Evolutionary conservation across 345 rosid genomes (phyloP), one percentile per base, ranked within the genome.

Genomic region (Eutrema heterophyllum): DNA sequence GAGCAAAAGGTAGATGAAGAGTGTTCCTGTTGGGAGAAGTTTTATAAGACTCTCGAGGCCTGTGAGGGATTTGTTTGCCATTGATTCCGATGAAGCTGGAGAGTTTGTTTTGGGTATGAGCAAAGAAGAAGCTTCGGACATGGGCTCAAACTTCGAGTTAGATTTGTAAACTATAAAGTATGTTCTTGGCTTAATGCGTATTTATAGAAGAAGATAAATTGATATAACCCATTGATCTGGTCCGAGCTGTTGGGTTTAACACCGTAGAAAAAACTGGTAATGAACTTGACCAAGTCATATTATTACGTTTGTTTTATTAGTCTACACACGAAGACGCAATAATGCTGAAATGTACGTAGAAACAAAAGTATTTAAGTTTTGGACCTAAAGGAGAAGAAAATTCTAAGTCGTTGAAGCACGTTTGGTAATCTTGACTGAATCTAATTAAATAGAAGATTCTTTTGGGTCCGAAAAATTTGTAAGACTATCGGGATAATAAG

Each of bases 1-100:
- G 11, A 93, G 97, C 86, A 89, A 85, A 52, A 86, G 94, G 79
- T 83, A 93, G 50, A 84, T 13, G 77, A 91, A 93, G 65, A 91
- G 91, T 1, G 92, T 91, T 71, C 97, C 98, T 13, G 97, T 89
- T 0, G 98, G 98, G 36, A 93, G 97, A 57, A 91, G 87, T 86
- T 84, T 89, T 72, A 93, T 54, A 36, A 93, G 89, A 83, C 85
- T 93, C 2, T 92, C 87, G 0, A 87, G 36, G 14, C 96, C 90
- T 4, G 72, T 27, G 9, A 87, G 80, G 43, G 92, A 79, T 73
- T 49, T 83, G 60, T 65, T 89, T 16, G 76, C 58, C 54, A 82
- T 57, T 39, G 84, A 45, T 40, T 45, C 48, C 0, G 83, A 60
- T 27, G 88, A 79, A 40, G 68, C 44, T 57, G 70, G 51, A 15